Conservation (phyloP, 208 protist species). For the Wallacemonas sp. region DNA sequence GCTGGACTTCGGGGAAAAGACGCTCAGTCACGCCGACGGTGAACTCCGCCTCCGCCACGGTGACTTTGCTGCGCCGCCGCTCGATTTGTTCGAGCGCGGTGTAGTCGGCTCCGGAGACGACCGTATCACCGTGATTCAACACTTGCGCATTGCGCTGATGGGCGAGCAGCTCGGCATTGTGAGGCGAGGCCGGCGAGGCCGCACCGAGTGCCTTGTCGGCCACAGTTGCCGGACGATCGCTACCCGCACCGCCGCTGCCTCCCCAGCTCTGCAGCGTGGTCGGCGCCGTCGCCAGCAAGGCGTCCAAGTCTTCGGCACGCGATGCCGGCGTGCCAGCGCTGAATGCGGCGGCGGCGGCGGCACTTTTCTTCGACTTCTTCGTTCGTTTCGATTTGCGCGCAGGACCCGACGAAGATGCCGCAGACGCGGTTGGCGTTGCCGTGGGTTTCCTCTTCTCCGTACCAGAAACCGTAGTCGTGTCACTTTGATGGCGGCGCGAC, state of each 20-base stretch:
- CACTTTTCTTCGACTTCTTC: not conserved
- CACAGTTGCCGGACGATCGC: no score
- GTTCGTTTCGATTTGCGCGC: not conserved
- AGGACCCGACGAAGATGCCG: not conserved
- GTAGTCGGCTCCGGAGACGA: slow-evolving; percentile 15
- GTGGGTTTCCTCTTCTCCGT: no score
- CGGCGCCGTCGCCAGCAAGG: slow-evolving; percentile 3
- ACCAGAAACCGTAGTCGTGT: not conserved
- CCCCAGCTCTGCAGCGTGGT: slow-evolving; percentile 8
- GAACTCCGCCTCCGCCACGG: slow-evolving; percentile 70
- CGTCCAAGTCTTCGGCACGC: not conserved
- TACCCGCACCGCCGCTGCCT: no score
- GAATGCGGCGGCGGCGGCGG: not conserved
- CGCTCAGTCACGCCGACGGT: slow-evolving; percentile 79
- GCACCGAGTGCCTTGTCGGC: no score
- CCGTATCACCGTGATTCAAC: slow-evolving; percentile 16
- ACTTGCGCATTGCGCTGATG: slow-evolving; percentile 10
- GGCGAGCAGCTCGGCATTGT: not conserved
- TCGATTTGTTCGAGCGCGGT: slow-evolving; percentile 57
- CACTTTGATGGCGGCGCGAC: not conserved
- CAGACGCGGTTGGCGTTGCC: not conserved
- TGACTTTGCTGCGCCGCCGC: slow-evolving; percentile 68
- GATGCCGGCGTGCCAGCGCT: not conserved
- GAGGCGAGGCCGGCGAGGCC: not conserved
- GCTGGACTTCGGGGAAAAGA: slow-evolving; percentile 69